Base-by-base conservation (phyloP, 163 green algal genomes). In the Scenedesmus sp. region DNA sequence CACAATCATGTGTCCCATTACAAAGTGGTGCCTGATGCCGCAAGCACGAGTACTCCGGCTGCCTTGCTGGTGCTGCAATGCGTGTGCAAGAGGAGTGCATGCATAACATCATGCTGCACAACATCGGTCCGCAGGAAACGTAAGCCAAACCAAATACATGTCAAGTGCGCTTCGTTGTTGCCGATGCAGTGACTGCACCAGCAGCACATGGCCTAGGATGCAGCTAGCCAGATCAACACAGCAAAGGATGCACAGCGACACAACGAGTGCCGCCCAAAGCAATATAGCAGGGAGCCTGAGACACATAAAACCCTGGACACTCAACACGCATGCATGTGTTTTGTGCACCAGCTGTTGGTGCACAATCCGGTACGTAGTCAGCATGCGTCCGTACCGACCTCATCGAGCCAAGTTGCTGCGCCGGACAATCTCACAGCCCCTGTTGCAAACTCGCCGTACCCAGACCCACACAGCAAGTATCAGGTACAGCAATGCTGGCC, bases 311-410 rank as follows among this genome's bases (percentile, higher is more conserved):
- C 23, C 20, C 66, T 23, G 7, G 70, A 79, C 20, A 79, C 70
- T 79, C 23, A 76, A 76, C 66, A 76, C 66, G 66, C 66, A 52
- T 79, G 70, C 70, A 79, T 79, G 70, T 79, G 70, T 79, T 23
- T 4, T 79, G 70, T 23, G 4, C 3, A 79, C 70, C 70, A 79
- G 66, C 23, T 79, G 15, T 23, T 8, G 13, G 70, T 79, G 70
- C 70, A 79, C 70, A 15, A 7, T 79, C 46, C 70, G 20, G 66
- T 46, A 46, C 34, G 34, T 5, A 18, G 70, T 52, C 70, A 6
- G 23, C 23, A 79, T 79, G 70, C 70, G 70, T 79, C 70, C 70
- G 70, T 52, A 18, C 10, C 8, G 16, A 76, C 66, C 66, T 13
- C 12, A 76, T 52, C 70, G 12, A n/a, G 5, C 70, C 70, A 79